Evolutionary conservation across 805 yeast species (phyloP).

Genomic region (Debaryomyces tyrocola): DNA sequence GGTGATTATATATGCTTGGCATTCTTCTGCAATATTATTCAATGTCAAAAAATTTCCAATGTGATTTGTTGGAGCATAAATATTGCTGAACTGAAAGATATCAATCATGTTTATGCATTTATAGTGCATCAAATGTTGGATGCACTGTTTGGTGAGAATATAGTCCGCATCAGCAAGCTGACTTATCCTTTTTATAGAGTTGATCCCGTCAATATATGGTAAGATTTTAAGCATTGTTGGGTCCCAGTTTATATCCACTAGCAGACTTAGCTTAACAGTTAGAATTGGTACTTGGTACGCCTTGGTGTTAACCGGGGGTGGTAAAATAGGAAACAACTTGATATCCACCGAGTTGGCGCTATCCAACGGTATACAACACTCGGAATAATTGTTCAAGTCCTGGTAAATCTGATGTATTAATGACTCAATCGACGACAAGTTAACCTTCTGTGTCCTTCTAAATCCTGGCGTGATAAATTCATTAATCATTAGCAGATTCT

Average conservation of each 20-base stretch:
- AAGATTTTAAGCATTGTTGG: constrained; percentile 90
- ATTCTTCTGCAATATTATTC: constrained; percentile 72
- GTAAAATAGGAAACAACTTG: constrained; percentile 86
- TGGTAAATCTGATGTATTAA: constrained; percentile 88
- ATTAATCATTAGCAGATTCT: constrained; percentile 9
- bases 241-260: constrained; percentile 94
- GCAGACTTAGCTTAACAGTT: constrained; percentile 68
- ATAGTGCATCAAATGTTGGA: constrained; percentile 89
- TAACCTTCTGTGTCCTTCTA: constrained; percentile 31
- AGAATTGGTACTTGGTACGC: constrained; percentile 90
- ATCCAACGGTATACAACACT: constrained; percentile 92
- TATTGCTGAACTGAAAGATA: constrained; percentile 84
- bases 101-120: constrained; percentile 81
- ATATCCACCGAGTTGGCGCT: constrained; percentile 88
- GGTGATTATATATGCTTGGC: constrained; percentile 76
- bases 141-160: constrained; percentile 75
- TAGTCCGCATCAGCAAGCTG: constrained; percentile 80
- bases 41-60: constrained; percentile 63
- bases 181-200: constrained; percentile 75
- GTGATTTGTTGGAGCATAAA: constrained; percentile 84
- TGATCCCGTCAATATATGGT: constrained; percentile 86
- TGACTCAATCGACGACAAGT: constrained; percentile 57
- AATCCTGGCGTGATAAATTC: constrained; percentile 31
- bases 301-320: constrained; percentile 73
- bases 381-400: constrained; percentile 92